These are phyloP conservation scores for Camelina laxa DNA, from an alignment of 345 rosid species.

Conservation along the genomic window DNA sequence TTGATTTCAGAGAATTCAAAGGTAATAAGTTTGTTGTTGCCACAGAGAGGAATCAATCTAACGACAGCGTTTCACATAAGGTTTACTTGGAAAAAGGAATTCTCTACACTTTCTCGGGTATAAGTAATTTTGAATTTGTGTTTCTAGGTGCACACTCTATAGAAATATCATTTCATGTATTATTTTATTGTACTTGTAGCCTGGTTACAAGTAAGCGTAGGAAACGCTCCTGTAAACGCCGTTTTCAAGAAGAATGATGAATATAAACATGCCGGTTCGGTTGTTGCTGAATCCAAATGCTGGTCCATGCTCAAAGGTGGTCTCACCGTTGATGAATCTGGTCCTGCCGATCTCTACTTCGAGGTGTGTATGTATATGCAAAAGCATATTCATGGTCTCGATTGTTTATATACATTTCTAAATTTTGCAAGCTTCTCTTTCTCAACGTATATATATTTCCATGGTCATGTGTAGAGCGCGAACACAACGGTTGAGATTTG, in stretches of 20 bases:
- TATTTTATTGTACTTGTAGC: not conserved
- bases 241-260: not conserved
- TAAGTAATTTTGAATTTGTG: not conserved
- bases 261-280: not conserved
- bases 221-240: not conserved
- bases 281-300: conserved; percentile 6
- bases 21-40: conserved; percentile 5
- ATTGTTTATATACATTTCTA: not conserved
- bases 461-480: conserved; percentile 2
- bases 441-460: not conserved
- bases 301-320: not conserved
- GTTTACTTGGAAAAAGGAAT: conserved; percentile 20
- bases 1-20: not conserved
- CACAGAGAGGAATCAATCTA: conserved; percentile 1
- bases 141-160: not conserved
- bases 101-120: conserved; percentile 2
- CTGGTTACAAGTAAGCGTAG: not conserved
- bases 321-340: not conserved
- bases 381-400: not conserved
- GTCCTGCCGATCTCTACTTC: not conserved
- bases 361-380: not conserved
- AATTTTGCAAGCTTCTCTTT: not conserved
- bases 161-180: not conserved
- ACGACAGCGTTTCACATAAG: not conserved
- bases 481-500: conserved; percentile 6